These are phyloP conservation scores for Fusarium coffeatum DNA, from an alignment of 2,329 filamentous ascomycete genomes.

Conservation along the genomic window DNA sequence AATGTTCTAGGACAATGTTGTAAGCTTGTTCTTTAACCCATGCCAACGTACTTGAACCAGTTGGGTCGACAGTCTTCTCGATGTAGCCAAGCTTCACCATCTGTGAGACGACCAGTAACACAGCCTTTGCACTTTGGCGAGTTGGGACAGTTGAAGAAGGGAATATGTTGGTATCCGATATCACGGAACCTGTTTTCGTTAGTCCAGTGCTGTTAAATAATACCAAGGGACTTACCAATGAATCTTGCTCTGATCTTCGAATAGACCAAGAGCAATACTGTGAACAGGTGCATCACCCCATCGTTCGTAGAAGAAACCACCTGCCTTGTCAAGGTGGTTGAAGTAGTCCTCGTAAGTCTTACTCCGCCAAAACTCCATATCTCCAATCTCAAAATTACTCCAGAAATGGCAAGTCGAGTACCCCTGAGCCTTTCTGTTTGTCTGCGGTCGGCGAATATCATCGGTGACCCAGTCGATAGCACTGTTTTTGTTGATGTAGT, in stretches of 20 bases:
- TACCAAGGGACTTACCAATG: conserved; percentile 77
- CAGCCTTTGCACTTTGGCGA: conserved; percentile 93
- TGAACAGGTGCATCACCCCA: conserved; percentile 99
- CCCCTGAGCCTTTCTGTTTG: conserved; percentile 84
- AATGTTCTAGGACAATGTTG: conserved; percentile 16
- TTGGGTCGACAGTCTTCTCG: conserved; percentile 94
- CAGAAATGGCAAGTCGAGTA: conserved; percentile 99
- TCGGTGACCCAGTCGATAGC: conserved; percentile 91
- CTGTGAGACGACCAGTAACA: conserved; percentile 86
- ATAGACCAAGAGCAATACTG: conserved; percentile 89
- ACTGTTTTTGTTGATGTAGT: conserved; percentile 84
- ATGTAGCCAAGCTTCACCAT: conserved; percentile 85
- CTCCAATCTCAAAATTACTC: conserved; percentile 97
- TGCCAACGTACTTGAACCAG: conserved; percentile 96
- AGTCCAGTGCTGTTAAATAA: neutral
- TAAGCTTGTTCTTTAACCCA: conserved; percentile 64
- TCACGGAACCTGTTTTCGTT: conserved; percentile 84
- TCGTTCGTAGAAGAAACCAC: conserved; percentile 98
- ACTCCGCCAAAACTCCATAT: conserved; percentile 92
- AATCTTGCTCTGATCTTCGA: conserved; percentile 89
- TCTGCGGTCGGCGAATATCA: conserved; percentile 77
- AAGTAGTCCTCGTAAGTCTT: conserved; percentile 95
- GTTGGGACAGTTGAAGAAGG: conserved; percentile 99
- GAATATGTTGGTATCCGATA: conserved; percentile 98
- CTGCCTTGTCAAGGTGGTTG: conserved; percentile 93